These are phyloP conservation scores for Phalaenopsis hybrid DNA, from an alignment of 116 monocot species.

Conservation along the genomic window DNA sequence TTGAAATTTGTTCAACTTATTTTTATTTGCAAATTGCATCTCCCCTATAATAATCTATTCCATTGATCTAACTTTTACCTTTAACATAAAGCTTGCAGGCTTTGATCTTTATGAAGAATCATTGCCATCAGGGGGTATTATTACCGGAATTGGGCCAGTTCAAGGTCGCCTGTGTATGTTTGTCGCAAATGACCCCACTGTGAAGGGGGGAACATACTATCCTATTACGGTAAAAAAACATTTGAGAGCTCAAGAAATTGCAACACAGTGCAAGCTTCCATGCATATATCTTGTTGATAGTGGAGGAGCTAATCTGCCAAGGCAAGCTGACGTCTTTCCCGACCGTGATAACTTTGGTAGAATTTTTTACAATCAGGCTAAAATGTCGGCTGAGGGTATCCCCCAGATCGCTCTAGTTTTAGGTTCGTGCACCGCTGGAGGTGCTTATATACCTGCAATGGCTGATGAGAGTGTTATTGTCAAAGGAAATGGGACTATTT, in stretches of 20 bases:
- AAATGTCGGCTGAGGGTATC: constrained; percentile 90
- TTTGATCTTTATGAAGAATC: constrained; percentile 78
- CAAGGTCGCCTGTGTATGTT: constrained; percentile 91
- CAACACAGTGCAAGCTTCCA: constrained; percentile 74
- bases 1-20: neutral
- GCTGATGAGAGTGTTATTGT: constrained; percentile 99
- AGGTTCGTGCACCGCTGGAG: constrained; percentile 97
- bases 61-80: neutral
- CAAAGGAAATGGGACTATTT: constrained; percentile 97
- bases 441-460: constrained; percentile 99
- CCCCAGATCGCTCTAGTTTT: constrained; percentile 96
- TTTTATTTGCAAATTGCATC: neutral
- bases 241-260: constrained; percentile 96
- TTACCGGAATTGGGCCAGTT: constrained; percentile 89
- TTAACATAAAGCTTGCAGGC: constrained; percentile 77
- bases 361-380: constrained; percentile 98
- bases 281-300: constrained; percentile 98
- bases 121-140: constrained; percentile 86
- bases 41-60: neutral
- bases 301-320: constrained; percentile 96
- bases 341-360: constrained; percentile 99
- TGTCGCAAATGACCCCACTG: constrained; percentile 97
- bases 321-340: constrained; percentile 95
- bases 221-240: constrained; percentile 98
- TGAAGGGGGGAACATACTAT: constrained; percentile 95